Conservation (phyloP, 371 early-diverging fungal species). For the Sporodiniella umbellata region DNA sequence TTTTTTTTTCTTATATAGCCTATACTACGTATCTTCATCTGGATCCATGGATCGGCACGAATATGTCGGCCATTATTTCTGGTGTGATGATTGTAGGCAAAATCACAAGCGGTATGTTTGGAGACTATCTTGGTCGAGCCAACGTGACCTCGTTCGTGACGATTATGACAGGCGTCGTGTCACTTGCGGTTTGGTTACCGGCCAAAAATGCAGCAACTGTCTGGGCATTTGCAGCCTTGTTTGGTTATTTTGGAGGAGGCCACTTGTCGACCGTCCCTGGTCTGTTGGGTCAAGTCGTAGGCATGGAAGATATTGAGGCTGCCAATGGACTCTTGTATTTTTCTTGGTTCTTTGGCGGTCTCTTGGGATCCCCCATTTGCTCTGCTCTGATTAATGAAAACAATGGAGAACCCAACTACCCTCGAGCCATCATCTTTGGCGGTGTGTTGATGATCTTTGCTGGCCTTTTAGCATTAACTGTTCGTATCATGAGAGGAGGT, state of each 20-base stretch:
- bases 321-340: constrained; percentile 56
- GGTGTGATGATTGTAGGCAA: constrained; percentile 54
- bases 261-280: constrained; percentile 55
- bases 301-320: constrained; percentile 45
- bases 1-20: too few species aligned
- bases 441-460: constrained; percentile 33
- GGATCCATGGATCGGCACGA: constrained; percentile 31
- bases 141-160: constrained; percentile 48
- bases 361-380: constrained; percentile 56
- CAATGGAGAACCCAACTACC: constrained; percentile 30
- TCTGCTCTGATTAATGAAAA: constrained; percentile 44
- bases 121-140: constrained; percentile 59
- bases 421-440: constrained; percentile 38
- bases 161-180: constrained; percentile 39
- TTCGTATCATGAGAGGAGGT: constrained; percentile 31
- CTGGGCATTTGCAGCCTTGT: constrained; percentile 43
- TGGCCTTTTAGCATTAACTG: constrained; percentile 26
- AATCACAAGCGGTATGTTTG: constrained; percentile 44
- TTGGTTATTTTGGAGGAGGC: constrained; percentile 60
- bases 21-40: constrained; percentile 34
- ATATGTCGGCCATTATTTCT: constrained; percentile 45
- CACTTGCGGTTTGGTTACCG: constrained; percentile 33
- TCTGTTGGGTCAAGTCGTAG: constrained; percentile 33
- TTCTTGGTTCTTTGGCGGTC: constrained; percentile 55
- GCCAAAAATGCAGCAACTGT: constrained; percentile 33